Evolutionary conservation across 73 alveolate species (phyloP).

Genomic region (Breviolum minutum): DNA sequence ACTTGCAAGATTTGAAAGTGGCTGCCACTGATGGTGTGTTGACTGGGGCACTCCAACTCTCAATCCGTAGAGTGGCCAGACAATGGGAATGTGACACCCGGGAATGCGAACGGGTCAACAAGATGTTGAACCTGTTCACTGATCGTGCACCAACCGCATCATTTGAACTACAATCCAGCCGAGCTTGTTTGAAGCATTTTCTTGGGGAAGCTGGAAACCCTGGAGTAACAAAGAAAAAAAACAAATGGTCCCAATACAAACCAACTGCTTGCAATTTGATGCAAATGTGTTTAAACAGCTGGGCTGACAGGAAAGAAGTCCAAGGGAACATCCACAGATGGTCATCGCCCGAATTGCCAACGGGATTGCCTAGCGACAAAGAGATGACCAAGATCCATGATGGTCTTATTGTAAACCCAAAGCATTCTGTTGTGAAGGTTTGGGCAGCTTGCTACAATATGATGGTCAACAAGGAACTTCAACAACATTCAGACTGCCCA

Average conservation of each 20-base stretch:
- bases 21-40: neutral
- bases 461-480: constrained; percentile 20
- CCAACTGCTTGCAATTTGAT: neutral
- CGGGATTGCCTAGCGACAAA: neutral
- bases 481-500: neutral
- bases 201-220: neutral
- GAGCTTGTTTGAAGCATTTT: constrained; percentile 37
- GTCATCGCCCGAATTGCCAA: neutral
- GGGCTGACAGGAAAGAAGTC: neutral
- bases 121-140: constrained; percentile 1
- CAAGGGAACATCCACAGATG: neutral
- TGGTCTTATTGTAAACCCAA: neutral
- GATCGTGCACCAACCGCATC: constrained; percentile 36
- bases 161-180: neutral
- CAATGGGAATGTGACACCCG: neutral
- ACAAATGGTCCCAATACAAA: constrained; percentile 18
- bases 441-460: constrained; percentile 66
- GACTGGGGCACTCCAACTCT: neutral
- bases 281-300: neutral
- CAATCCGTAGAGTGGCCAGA: neutral
- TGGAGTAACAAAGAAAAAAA: neutral
- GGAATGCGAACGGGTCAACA: constrained; percentile 26
- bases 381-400: neutral
- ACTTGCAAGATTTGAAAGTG: neutral
- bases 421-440: neutral